Evolutionary conservation across 306 rosid species (phyloP).

Genomic region (Rosa multiflora): DNA sequence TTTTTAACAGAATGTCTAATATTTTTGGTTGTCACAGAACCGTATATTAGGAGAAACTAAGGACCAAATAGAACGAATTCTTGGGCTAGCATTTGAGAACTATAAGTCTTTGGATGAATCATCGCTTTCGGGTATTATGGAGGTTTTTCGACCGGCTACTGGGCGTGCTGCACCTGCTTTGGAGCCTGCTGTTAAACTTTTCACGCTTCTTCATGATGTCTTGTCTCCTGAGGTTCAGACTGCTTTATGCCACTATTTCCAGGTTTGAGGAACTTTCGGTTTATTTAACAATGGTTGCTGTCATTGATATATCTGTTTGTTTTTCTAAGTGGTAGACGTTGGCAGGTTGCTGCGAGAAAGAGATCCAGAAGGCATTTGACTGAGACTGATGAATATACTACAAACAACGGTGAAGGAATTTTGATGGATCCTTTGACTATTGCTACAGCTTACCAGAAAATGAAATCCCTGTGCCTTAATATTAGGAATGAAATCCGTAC

Average conservation of each 20-base stretch:
- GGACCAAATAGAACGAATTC: conserved; percentile 86
- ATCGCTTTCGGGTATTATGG: conserved; percentile 70
- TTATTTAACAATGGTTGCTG: conserved; percentile 23
- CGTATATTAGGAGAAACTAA: conserved; percentile 94
- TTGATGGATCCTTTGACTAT: conserved; percentile 54
- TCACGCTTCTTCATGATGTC: conserved; percentile 86
- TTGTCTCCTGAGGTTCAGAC: conserved; percentile 96
- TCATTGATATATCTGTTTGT: conserved; percentile 16
- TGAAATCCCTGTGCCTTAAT: conserved; percentile 73
- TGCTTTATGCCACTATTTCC: conserved; percentile 88
- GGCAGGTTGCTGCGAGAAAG: conserved; percentile 90
- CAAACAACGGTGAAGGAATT: conserved; percentile 61
- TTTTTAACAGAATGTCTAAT: conserved; percentile 31
- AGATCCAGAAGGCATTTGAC: conserved; percentile 79
- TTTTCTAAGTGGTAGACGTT: conserved; percentile 28
- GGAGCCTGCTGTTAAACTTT: conserved; percentile 91
- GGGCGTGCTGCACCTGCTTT: conserved; percentile 83
- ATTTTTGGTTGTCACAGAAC: conserved; percentile 48
- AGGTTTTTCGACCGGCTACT: conserved; percentile 70
- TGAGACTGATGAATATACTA: conserved; percentile 91
- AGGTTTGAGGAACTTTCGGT: conserved; percentile 52
- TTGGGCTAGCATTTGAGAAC: conserved; percentile 75
- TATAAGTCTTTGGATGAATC: conserved; percentile 93
- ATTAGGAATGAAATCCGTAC: conserved; percentile 70
- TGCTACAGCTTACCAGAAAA: conserved; percentile 81